Evolutionary conservation across 441 rosid species (phyloP).

Genomic region (Theobroma grandiflorum): DNA sequence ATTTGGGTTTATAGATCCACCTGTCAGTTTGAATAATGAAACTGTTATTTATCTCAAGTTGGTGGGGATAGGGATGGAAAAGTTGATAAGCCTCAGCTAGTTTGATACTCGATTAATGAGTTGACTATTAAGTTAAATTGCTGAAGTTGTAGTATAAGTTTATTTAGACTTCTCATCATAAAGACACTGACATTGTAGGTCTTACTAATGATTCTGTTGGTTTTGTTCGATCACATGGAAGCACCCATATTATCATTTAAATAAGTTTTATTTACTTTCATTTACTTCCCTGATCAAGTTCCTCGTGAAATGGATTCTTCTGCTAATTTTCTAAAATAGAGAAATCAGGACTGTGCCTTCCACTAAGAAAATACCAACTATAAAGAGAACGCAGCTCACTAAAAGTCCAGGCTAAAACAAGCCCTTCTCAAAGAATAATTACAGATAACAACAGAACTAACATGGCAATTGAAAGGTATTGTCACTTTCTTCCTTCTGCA

Average conservation of each 20-base stretch:
- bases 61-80: constrained; percentile 84
- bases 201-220: constrained; percentile 10
- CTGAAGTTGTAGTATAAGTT: background rate
- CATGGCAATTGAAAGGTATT: background rate
- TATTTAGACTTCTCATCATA: background rate
- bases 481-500: background rate
- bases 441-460: background rate
- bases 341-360: background rate
- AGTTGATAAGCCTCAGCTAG: constrained; percentile 89
- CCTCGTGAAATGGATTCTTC: constrained; percentile 58
- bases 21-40: constrained; percentile 8
- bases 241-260: background rate
- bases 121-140: constrained; percentile 78
- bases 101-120: constrained; percentile 89
- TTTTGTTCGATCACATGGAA: constrained; percentile 15
- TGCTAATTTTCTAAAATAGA: constrained; percentile 50
- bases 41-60: constrained; percentile 50
- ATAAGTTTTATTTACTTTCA: background rate
- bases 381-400: background rate
- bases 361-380: background rate
- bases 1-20: constrained; percentile 9
- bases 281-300: constrained; percentile 61
- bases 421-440: background rate
- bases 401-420: background rate
- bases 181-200: background rate